A percentile compares a stretch with the other conserved stretches of the same genome.
Conservation (phyloP, 352 stramenopile species). For the Phytophthora idaei region DNA sequence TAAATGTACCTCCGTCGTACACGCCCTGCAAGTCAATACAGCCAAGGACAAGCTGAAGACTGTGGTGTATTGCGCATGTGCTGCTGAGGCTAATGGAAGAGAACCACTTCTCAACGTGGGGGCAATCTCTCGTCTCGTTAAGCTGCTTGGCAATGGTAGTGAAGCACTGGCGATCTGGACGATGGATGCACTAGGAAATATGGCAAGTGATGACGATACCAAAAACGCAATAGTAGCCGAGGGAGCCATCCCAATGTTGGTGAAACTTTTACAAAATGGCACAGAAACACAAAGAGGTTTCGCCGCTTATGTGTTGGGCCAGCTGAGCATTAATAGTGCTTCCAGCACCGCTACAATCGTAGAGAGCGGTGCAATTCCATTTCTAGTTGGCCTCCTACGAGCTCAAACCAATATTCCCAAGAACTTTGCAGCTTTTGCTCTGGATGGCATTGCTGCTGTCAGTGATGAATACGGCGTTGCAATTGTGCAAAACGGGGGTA, state of each 20-base stretch:
- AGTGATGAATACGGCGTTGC: background rate
- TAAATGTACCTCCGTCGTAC: background rate
- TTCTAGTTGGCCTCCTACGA: background rate
- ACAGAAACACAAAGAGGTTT: slow-evolving; percentile 5
- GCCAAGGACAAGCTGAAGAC: slow-evolving; percentile 1
- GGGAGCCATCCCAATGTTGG: slow-evolving; percentile 8
- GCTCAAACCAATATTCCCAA: background rate
- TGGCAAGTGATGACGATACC: background rate
- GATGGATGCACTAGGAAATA: slow-evolving; percentile 9
- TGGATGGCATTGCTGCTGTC: slow-evolving; percentile 3
- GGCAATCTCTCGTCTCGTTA: background rate
- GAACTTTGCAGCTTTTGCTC: slow-evolving; percentile 1
- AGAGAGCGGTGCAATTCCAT: background rate
- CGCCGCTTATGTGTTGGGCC: slow-evolving; percentile 2
- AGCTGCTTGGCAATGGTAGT: background rate
- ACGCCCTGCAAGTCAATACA: background rate
- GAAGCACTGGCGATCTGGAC: slow-evolving; percentile 12
- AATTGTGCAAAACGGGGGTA: background rate
- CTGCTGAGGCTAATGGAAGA: background rate
- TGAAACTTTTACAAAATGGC: background rate
- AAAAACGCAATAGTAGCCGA: background rate
- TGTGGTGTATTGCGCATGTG: slow-evolving; percentile 6
- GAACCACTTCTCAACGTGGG: background rate
- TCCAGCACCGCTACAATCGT: background rate
- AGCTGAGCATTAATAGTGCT: background rate